Base-by-base conservation (phyloP, 495 filamentous ascomycete genomes). In the Recurvomyces mirabilis region DNA sequence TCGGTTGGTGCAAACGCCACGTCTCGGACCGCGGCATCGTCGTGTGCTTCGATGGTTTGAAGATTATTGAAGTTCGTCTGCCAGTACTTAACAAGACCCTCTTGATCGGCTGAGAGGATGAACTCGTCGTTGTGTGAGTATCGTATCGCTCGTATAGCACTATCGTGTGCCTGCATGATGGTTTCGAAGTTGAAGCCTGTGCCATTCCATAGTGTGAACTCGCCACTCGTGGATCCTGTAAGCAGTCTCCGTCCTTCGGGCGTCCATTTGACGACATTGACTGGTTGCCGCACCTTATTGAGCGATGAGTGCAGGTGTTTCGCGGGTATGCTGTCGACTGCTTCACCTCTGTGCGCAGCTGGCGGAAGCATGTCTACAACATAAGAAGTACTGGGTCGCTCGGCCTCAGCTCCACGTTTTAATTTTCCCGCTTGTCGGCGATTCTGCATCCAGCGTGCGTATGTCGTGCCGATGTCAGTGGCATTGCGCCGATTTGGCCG, bases 111-210 rank as follows among this genome's bases (percentile, higher is more conserved):
- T 11, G 91, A 98, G 17, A 98, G 73, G 2, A 98, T 73, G 88
- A 88, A 96, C 60, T 96, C 91, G 57, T 93, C 84, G 54, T 79
- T 89, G 65, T 95, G 87, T 5, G 89, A 89, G 68, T 93, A 98
- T 35, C 71, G 73, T 37, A 89, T 69, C 17, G 84, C 84, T 42
- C 91, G 82, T 49, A 98, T 89, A 40, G 87, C 87, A 30, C 79
- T 77, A 63, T 98, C 93, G 61, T 98, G 91, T 28, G 91, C 91
- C 73, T 79, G 52, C 35, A 36, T 41, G 23, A 56, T 94, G 1
- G 91, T 98, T 67, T 98, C 91, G 55, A 98, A 98, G 60, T 98
- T 98, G 70, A 98, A 98, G 1, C 85, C 91, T 35, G 86, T 95
- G 46, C 91, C 91, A 61, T 98, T 98, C 91, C 91, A 98, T 3